Conservation (phyloP, 1,284 basidiomycete species). For the Phellopilus nigrolimitatus region DNA sequence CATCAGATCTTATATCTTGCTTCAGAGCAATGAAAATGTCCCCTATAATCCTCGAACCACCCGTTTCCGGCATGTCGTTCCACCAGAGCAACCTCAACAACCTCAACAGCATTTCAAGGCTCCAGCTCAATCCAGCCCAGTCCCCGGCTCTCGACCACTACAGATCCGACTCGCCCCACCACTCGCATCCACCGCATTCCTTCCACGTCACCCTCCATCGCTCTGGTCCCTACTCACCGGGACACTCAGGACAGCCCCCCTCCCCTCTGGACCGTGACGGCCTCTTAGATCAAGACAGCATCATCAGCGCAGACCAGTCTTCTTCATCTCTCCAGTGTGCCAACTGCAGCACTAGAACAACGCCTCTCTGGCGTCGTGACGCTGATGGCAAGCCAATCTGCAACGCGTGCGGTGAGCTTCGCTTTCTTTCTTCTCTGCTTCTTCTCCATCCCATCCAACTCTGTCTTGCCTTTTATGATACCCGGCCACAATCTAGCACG, state of each 20-base stretch:
- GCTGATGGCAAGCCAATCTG: constrained; percentile 76
- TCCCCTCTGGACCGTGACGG: constrained; percentile 4
- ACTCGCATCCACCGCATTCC: constrained; percentile 8
- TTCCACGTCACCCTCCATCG: constrained; percentile 10
- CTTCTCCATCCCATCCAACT: no score
- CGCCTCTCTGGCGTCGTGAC: constrained; percentile 80
- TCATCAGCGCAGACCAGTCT: constrained; percentile 21
- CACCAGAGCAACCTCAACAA: constrained; percentile 34
- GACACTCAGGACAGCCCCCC: constrained; percentile 5
- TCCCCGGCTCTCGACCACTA: constrained; percentile 8
- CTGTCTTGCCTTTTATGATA: constrained; percentile 28
- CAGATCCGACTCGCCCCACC: not conserved
- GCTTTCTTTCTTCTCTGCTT: constrained; percentile 29
- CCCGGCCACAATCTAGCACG: constrained; percentile 29
- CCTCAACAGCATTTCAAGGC: constrained; percentile 38
- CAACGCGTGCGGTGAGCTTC: constrained; percentile 79
- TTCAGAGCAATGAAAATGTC: constrained; percentile 29
- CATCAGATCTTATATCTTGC: no score
- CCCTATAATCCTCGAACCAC: constrained; percentile 41
- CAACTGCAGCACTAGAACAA: constrained; percentile 69
- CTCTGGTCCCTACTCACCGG: constrained; percentile 12
- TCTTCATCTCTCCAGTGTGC: constrained; percentile 37
- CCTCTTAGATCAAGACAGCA: constrained; percentile 31
- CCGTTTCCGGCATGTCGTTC: constrained; percentile 42
- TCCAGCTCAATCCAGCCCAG: constrained; percentile 29